phyloP scores from a whole-genome alignment of 108 stramenopile genomes.

The Asterionellopsis glacialis region DNA sequence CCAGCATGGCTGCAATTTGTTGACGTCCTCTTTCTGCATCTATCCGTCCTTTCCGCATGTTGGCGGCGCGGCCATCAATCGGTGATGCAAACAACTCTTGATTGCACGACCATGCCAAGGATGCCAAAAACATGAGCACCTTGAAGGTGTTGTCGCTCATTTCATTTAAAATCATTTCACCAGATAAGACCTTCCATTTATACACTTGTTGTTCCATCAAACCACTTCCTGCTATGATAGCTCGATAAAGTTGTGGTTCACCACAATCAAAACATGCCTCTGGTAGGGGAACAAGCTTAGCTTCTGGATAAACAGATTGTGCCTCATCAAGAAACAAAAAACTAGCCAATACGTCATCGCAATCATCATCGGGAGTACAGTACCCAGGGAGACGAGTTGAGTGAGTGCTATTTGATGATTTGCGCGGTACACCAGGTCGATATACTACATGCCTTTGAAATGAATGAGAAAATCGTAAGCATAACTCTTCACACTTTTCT shows the following conservation, averaged over 20 bases:
- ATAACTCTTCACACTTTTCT: no score
- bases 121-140: not conserved
- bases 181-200: conserved; percentile 11
- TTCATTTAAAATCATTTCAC: conserved; percentile 17
- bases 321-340: conserved; percentile 53
- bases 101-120: not conserved
- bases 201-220: conserved; percentile 17
- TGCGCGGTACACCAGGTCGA: not conserved
- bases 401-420: not conserved
- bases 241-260: conserved; percentile 13
- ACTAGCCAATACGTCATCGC: conserved; percentile 22
- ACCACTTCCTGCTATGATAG: conserved; percentile 40
- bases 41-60: no score
- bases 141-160: conserved; percentile 2
- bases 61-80: no score
- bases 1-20: conserved; percentile 3
- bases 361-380: conserved; percentile 4
- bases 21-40: not conserved
- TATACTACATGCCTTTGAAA: conserved; percentile 42
- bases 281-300: not conserved
- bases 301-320: conserved; percentile 23
- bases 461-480: conserved; percentile 37
- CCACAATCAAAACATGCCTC: not conserved
- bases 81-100: no score
- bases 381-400: conserved; percentile 1